Base-by-base conservation (phyloP, 2,329 filamentous ascomycete species). In the Thelonectria discophora region DNA sequence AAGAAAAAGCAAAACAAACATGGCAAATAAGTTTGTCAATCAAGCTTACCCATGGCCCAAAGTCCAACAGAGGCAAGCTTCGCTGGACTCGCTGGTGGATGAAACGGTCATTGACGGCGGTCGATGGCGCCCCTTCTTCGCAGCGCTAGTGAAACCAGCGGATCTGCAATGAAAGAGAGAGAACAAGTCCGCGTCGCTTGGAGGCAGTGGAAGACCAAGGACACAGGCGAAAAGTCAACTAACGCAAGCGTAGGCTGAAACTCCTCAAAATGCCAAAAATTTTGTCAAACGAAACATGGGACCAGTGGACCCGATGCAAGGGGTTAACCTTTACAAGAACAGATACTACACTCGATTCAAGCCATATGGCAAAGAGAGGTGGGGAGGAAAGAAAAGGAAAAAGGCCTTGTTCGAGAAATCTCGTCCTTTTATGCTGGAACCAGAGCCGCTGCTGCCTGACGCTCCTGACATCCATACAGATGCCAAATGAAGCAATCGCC, bases 281-380 rank as follows among this genome's bases (percentile, higher is more conserved):
- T 62, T 21, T 42, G 52, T 55, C 48, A 63, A 63, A 42, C 27
- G 21, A 6, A 27, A 13, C 5, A 34, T 46, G 47, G 58, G 54
- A 42, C 52, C 30, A 18, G 13, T 58, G 51, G 30, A 43, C 37
- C 64, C 51, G 24, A 27, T 71, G 55, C 58, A 54, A 68, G 69
- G 65, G 39, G 34, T 71, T 65, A 67, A 65, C 65, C 70, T 63
- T 49, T 55, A 66, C 66, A 71, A 69, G 67, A 72, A 72, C 70
- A 70, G 66, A 67, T 72, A 69, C 70, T 72, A 71, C 70, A 70
- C 48, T 69, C 20, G 65, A 59, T 70, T 69, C 63, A 32, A 47
- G 72, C 71, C 66, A 63, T 42, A 57, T 54, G 67, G 69, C 66
- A 62, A 65, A 69, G 56, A 64, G 58, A 67, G 63, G 55, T 71